Base-by-base conservation (phyloP, 2,329 filamentous ascomycete genomes). In the Pseudogymnoascus sp. region DNA sequence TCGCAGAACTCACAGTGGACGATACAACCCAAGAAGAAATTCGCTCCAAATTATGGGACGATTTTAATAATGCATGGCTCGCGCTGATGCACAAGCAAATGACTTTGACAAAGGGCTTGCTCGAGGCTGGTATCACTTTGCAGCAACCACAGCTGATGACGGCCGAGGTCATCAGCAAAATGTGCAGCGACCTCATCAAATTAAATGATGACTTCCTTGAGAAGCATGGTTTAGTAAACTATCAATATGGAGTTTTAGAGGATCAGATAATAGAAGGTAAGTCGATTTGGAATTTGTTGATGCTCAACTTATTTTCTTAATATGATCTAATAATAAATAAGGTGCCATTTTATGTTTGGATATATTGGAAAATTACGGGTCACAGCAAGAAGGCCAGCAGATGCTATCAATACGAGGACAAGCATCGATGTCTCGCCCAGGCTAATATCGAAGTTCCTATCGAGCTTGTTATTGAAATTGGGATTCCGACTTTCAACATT, bases 211-310 rank as follows among this genome's bases (percentile, higher is more conserved):
- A 97, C 73, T 84, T 84, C 61, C 84, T 97, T 66, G 93, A 97
- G 75, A 87, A 89, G 68, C 88, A 96, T 72, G 95, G 95, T n/a
- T 79, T 99, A 59, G 91, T 99, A 10, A 95, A 99, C 77, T 99
- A 97, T 74, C 89, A 97, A 72, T 96, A 96, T 78, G 95, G 95
- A 7, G 90, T 97, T 26, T 96, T 91, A 85, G 95, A 97, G 76
- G 93, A 97, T 73, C 86, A 90, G 72, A 97, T 97, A 69, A 84
- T 95, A 69, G 83, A 84, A 64, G 82, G 93, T 96, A 80, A 76
- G 90, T 81, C 24, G 59, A 61, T 33, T 16, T 50, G 35, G 47
- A 31, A 53, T 13, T 35, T 42, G 19, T 47, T 31, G 47, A 53
- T 11, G 14, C 7, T 19, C n/a, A 19, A 31, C 47, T 11, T 56